A percentile compares a stretch with the other conserved stretches of the same genome.
phyloP scores from a whole-genome alignment of 345 rosid species.

The thale cress (Arabidopsis thaliana) region DNA sequence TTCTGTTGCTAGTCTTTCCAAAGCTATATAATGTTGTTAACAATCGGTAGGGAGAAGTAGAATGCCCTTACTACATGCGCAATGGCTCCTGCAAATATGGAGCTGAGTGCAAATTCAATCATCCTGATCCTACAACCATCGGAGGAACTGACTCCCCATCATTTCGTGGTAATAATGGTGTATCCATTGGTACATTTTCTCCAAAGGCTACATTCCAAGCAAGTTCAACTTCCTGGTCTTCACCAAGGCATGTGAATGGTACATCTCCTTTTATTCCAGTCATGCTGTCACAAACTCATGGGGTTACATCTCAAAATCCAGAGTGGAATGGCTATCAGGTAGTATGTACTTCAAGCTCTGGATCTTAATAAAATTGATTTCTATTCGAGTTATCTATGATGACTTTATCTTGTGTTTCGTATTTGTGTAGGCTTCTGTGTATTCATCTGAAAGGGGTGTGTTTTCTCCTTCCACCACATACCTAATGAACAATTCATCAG shows the following conservation, averaged over 20 bases:
- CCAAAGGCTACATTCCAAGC: conserved; percentile 44
- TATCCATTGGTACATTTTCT: conserved; percentile 53
- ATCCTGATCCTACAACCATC: conserved; percentile 82
- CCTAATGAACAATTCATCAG: conserved; percentile 48
- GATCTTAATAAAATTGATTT: conserved; percentile 1
- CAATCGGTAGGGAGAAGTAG: conserved; percentile 67
- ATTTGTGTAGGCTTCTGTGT: conserved; percentile 60
- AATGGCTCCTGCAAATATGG: conserved; percentile 94
- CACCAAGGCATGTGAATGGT: conserved; percentile 63
- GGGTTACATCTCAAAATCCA: conserved; percentile 58
- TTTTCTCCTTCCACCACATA: conserved; percentile 54
- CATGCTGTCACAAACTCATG: conserved; percentile 66
- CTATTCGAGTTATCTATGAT: not conserved
- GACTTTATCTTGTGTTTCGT: conserved; percentile 6
- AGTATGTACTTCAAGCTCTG: conserved; percentile 23
- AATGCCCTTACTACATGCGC: conserved; percentile 93
- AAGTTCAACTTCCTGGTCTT: conserved; percentile 70
- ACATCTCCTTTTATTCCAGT: conserved; percentile 59
- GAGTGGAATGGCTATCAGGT: conserved; percentile 97
- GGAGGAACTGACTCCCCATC: conserved; percentile 58
- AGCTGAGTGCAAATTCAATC: conserved; percentile 81
- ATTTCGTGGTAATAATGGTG: conserved; percentile 58
- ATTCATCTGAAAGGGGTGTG: conserved; percentile 60
- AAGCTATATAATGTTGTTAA: conserved; percentile 15
- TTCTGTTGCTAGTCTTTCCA: conserved; percentile 1